Base-by-base conservation (phyloP, 2,329 filamentous ascomycete species). In the Daldinia sp. region DNA sequence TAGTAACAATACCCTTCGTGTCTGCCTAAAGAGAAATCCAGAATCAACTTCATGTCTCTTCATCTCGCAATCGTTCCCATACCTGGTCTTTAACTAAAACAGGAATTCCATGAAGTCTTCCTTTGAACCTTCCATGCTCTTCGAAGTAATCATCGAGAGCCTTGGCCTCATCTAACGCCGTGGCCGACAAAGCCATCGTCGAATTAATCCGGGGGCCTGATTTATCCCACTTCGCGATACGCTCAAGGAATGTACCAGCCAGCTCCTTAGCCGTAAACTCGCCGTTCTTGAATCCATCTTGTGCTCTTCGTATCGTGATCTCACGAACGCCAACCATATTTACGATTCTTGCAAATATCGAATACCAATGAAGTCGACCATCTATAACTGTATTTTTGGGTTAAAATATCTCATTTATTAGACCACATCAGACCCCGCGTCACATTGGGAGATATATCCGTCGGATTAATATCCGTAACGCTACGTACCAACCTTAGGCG, bases 61-160 rank as follows among this genome's bases (percentile, higher is more conserved):
- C 0, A 4, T 9, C 13, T 15, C n/a, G 9, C 1, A 0, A 21
- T 4, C 13, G 11, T 23, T 39, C 3, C 11, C 37, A n/a, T 62
- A 67, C 64, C 43, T 67, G 64, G 21, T 71, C 69, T 43, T 70
- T 68, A 23, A 71, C 61, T 4, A 70, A 23, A 1, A 71, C 39
- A 10, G 69, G 61, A 27, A 71, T 63, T 2, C 69, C 69, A 39
- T 70, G 68, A 25, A 71, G 66, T 6, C 49, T 59, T n/a, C 69
- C 69, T 25, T 52, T 64, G 3, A 71, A 32, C 17, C 62, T 19
- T 2, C 68, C 62, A 1, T 47, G 64, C 32, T 58, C 52, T 8
- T 47, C 7, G 3, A 67, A 55, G 35, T 67, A 56, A 1, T 9
- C 10, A 19, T 70, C 69, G 9, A 71, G 58, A 8, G 37, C 62